Percentiles rank a stretch among this genome's conserved stretches.
Evolutionary conservation across 139 green algal species (phyloP).

Genomic region (Bryopsis sp.): DNA sequence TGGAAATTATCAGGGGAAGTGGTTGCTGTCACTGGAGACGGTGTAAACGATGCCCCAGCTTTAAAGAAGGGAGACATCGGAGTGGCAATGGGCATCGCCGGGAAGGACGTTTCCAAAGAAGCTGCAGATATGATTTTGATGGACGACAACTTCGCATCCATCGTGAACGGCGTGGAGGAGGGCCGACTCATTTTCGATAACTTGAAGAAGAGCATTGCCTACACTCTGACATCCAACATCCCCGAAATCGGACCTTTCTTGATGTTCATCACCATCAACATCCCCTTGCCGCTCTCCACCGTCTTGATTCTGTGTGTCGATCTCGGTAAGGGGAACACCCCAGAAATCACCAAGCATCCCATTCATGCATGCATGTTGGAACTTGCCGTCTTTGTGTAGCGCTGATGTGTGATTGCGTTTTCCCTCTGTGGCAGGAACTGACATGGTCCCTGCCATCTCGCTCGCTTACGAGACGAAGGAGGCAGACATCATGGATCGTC

Average conservation of each 20-base stretch:
- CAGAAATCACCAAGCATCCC: too few species aligned
- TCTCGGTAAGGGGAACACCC: conserved; percentile 58
- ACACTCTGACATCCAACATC: conserved; percentile 33
- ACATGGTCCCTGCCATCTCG: conserved; percentile 39
- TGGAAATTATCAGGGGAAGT: too few species aligned
- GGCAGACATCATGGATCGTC: conserved; percentile 34
- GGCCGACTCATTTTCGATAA: conserved; percentile 30
- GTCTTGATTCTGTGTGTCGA: conserved; percentile 42
- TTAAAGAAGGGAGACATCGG: conserved; percentile 69
- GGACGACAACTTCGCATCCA: conserved; percentile 72
- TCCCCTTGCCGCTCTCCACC: conserved; percentile 24
- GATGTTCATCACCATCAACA: conserved; percentile 30
- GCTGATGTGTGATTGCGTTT: too few species aligned
- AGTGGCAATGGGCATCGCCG: conserved; percentile 63
- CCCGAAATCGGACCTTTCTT: conserved; percentile 29
- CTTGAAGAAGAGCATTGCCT: conserved; percentile 38
- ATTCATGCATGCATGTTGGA: too few species aligned
- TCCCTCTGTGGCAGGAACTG: too few species aligned
- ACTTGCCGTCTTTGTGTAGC: too few species aligned
- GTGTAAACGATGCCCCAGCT: conserved; percentile 78
- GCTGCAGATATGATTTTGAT: conserved; percentile 68
- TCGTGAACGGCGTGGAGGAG: conserved; percentile 56
- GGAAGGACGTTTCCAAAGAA: conserved; percentile 54
- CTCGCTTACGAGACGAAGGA: conserved; percentile 40
- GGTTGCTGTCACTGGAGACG: conserved; percentile 48